A percentile compares a stretch with the other conserved stretches of the same genome.
Evolutionary conservation across 768 basidiomycete genomes (phyloP).

Genomic region (Cystofilobasidium ferigula): DNA sequence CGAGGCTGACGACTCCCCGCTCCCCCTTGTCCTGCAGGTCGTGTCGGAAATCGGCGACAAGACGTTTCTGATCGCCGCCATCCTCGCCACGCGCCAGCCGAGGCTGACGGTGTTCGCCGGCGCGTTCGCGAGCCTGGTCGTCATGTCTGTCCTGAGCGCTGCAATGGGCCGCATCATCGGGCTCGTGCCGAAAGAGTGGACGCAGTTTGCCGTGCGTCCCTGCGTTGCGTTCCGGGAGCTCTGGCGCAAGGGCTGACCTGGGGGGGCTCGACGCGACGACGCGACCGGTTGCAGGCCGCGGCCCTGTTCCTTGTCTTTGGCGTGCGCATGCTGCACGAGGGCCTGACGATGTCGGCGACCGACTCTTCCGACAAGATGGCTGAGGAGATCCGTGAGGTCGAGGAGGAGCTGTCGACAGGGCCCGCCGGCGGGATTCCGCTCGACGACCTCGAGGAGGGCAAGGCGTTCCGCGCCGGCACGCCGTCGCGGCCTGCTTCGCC

Average conservation of each 20-base stretch:
- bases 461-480: constrained; percentile 3
- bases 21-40: not conserved
- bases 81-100: constrained; percentile 73
- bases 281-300: constrained; percentile 47
- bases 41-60: constrained; percentile 83
- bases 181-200: constrained; percentile 26
- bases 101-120: constrained; percentile 70
- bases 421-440: constrained; percentile 48
- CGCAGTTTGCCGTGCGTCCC: constrained; percentile 23
- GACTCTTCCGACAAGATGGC: constrained; percentile 23
- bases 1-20: not conserved
- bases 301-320: constrained; percentile 85
- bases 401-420: constrained; percentile 67
- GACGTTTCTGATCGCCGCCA: constrained; percentile 48
- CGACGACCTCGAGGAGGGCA: constrained; percentile 65
- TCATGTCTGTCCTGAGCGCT: constrained; percentile 91
- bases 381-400: constrained; percentile 93
- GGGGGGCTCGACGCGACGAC: too few relatives aligned
- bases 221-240: not conserved
- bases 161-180: constrained; percentile 76
- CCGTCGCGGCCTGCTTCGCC: constrained; percentile 3
- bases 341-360: constrained; percentile 57
- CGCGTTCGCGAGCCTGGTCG: constrained; percentile 70
- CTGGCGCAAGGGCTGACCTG: too few relatives aligned
- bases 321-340: constrained; percentile 76